Base-by-base conservation (phyloP, 192 early-diverging fungal species). In the Jimgerdemannia lactiflua region DNA sequence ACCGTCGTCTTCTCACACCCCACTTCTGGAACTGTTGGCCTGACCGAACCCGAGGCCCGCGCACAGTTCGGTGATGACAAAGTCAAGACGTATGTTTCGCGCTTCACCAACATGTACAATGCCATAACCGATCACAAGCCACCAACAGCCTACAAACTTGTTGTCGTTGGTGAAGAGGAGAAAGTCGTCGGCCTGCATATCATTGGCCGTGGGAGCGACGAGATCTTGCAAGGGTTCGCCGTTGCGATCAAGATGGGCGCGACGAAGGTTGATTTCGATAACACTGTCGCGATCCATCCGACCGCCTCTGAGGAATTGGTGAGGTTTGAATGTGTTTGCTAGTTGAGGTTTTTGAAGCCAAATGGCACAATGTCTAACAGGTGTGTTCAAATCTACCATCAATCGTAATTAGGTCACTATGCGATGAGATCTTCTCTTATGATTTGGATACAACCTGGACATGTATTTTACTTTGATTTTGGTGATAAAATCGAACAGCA, bases 181-280 rank as follows among this genome's bases (percentile, higher is more conserved):
- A 95, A 94, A 79, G 95, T 99, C 67, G 95, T 99, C 43, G 98
- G 98, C 70, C 82, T 98, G 70, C 98, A 99, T 79, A 78, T 99
- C 43, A 89, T 98, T 70, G 98, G 98, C 54, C 87, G 87, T 70
- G 95, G 91, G 4, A 92, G 91, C 74, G 97, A 97, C 79, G 93
- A 94, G 84, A 94, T 95, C 73, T 80, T 99, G 71, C 96, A 99
- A 89, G 97, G 98, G 43, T 98, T 99, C 82, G 91, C 94, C 64
- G 96, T 99, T 43, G 98, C 98, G 20, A 81, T 99, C 70, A 95
- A 96, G 84, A 98, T 99, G 98, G 98, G 97, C 20, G 97, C 97
- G n/a, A 98, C 95, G 67, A 99, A 99, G 85, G 90, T 85, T n/a
- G 95, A 99, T 80, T 95, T 99, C 86, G 98, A 98, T 81, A 90